A percentile compares a stretch with the other conserved stretches of the same genome.
phyloP scores from a whole-genome alignment of 2,329 filamentous ascomycete species.

The Botrytis hyacinthi region DNA sequence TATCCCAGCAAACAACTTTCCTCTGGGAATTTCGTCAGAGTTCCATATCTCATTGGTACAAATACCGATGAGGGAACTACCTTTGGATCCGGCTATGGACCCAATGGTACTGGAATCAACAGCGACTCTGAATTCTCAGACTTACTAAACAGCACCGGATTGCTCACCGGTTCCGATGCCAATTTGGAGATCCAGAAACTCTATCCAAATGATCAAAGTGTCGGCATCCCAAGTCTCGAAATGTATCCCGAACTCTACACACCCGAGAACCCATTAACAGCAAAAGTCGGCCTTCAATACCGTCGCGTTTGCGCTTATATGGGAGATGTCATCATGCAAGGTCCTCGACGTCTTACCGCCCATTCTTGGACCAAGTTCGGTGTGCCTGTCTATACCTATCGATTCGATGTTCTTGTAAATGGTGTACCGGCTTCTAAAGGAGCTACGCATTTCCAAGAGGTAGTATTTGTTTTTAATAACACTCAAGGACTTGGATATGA shows the following conservation, averaged over 20 bases:
- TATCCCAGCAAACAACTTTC: slow-evolving; percentile 54
- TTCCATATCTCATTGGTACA: slow-evolving; percentile 46
- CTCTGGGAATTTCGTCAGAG: slow-evolving; percentile 39
- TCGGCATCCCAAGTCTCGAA: slow-evolving; percentile 46
- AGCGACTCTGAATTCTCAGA: slow-evolving; percentile 32
- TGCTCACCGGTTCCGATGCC: not conserved
- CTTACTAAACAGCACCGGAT: slow-evolving; percentile 6
- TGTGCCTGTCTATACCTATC: slow-evolving; percentile 41
- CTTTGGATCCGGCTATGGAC: slow-evolving; percentile 40
- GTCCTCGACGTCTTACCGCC: slow-evolving; percentile 21
- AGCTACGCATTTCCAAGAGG: slow-evolving; percentile 47
- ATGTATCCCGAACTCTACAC: slow-evolving; percentile 28
- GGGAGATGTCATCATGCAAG: slow-evolving; percentile 25
- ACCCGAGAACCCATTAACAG: slow-evolving; percentile 23
- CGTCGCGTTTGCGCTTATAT: slow-evolving; percentile 23
- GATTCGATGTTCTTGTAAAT: slow-evolving; percentile 45
- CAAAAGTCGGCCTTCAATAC: slow-evolving; percentile 40
- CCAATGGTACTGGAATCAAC: slow-evolving; percentile 26
- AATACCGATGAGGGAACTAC: slow-evolving; percentile 42
- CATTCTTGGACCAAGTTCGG: slow-evolving; percentile 23
- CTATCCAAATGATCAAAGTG: slow-evolving; percentile 51
- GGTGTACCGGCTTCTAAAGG: slow-evolving; percentile 34
- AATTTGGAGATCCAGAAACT: slow-evolving; percentile 42
- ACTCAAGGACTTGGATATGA: slow-evolving; percentile 47
- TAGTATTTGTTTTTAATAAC: slow-evolving; percentile 55